Conservation (phyloP, 306 rosid genomes). For the Luffa acutangula region DNA sequence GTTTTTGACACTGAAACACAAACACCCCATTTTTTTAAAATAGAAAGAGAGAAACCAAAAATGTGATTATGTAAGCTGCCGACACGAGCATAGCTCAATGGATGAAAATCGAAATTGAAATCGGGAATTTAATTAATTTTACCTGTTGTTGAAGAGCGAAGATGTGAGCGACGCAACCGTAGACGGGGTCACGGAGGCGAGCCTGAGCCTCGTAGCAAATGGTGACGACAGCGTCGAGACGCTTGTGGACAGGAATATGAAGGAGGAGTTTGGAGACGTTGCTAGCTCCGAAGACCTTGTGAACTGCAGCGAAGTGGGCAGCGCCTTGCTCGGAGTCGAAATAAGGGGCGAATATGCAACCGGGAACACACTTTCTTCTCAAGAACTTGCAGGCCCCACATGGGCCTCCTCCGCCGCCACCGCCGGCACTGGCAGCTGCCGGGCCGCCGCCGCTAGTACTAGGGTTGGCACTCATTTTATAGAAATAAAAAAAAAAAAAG, state of each 20-base stretch:
- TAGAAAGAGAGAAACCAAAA: not conserved
- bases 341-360: slow-evolving; percentile 86
- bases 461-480: slow-evolving; percentile 51
- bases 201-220: slow-evolving; percentile 91
- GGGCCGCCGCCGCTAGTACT: slow-evolving; percentile 18
- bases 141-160: slow-evolving; percentile 97
- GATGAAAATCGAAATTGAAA: not conserved
- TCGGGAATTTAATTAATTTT: not conserved
- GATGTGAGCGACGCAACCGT: slow-evolving; percentile 90
- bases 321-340: slow-evolving; percentile 93
- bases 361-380: slow-evolving; percentile 65
- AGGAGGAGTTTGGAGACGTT: slow-evolving; percentile 80
- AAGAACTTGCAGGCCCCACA: slow-evolving; percentile 94
- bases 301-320: slow-evolving; percentile 82
- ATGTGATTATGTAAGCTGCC: not conserved
- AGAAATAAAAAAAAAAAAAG: not conserved
- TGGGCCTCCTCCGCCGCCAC: slow-evolving; percentile 40
- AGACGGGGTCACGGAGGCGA: slow-evolving; percentile 74
- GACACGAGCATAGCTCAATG: not conserved
- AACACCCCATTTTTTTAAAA: not conserved
- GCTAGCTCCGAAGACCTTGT: slow-evolving; percentile 90
- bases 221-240: slow-evolving; percentile 81
- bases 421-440: not conserved
- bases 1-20: not conserved
- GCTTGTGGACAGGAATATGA: slow-evolving; percentile 59